Percentiles rank a stretch among this genome's conserved stretches.
These are phyloP conservation scores for Salinomyces thailandicus DNA, from an alignment of 2,329 filamentous ascomycete species.

Conservation along the genomic window DNA sequence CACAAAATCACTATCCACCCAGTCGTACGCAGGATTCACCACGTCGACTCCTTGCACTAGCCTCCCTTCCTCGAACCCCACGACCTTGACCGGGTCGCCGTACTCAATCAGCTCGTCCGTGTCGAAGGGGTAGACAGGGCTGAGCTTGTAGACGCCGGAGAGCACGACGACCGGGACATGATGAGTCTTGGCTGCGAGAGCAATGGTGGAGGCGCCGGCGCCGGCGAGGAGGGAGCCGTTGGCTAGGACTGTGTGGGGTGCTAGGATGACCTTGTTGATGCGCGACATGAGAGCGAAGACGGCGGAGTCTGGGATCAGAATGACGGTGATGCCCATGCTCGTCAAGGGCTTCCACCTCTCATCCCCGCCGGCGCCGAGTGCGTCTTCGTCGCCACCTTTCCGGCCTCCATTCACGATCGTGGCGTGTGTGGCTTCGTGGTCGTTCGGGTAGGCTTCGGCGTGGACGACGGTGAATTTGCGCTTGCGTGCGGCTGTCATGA, in stretches of 20 bases:
- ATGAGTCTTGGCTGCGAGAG: conserved; percentile 72
- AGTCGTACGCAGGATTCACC: conserved; percentile 70
- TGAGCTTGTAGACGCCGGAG: conserved; percentile 86
- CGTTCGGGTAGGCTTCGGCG: conserved; percentile 62
- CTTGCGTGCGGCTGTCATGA: conserved; percentile 77
- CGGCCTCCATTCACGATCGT: conserved; percentile 46
- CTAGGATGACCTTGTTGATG: conserved; percentile 89
- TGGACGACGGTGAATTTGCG: conserved; percentile 86
- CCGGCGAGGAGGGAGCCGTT: conserved; percentile 80
- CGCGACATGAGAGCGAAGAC: conserved; percentile 90
- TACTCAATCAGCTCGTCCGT: conserved; percentile 76
- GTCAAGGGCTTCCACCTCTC: conserved; percentile 66
- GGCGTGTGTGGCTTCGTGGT: conserved; percentile 53
- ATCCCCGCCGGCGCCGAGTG: too few species aligned
- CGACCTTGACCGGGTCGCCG: conserved; percentile 66
- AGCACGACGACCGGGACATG: conserved; percentile 80
- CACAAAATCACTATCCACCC: conserved; percentile 64
- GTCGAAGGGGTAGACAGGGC: conserved; percentile 77
- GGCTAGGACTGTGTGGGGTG: conserved; percentile 75
- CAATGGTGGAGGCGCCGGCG: conserved; percentile 72
- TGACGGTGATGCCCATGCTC: conserved; percentile 67
- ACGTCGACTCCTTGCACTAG: conserved; percentile 70
- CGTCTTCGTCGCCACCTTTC: conserved; percentile 33
- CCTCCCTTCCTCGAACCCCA: conserved; percentile 67
- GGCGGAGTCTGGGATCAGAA: conserved; percentile 73